Conservation (phyloP, 768 basidiomycete species). For the Pleurotus tuoliensis region DNA sequence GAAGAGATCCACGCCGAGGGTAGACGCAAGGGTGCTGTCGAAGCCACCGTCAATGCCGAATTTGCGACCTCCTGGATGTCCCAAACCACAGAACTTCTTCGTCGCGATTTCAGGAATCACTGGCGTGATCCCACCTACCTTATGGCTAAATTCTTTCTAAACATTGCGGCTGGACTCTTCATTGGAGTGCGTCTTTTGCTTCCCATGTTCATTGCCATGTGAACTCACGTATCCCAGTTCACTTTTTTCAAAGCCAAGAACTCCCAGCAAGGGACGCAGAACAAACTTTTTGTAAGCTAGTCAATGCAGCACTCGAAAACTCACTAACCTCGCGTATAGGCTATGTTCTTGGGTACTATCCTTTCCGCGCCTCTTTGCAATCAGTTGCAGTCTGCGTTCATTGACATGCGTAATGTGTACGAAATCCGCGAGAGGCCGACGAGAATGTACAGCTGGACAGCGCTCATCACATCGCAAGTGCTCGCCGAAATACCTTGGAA, state of each 20-base stretch:
- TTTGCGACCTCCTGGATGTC: slow-evolving; percentile 53
- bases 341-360: slow-evolving; percentile 56
- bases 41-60: slow-evolving; percentile 31
- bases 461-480: slow-evolving; percentile 50
- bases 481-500: slow-evolving; percentile 64
- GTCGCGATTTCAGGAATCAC: slow-evolving; percentile 39
- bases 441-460: slow-evolving; percentile 63
- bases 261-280: slow-evolving; percentile 53
- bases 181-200: slow-evolving; percentile 33
- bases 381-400: slow-evolving; percentile 62
- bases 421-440: slow-evolving; percentile 65
- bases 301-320: slow-evolving; percentile 6
- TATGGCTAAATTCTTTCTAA: slow-evolving; percentile 52
- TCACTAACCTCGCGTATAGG: slow-evolving; percentile 23
- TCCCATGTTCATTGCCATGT: slow-evolving; percentile 1
- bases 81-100: slow-evolving; percentile 39
- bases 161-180: slow-evolving; percentile 50
- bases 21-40: slow-evolving; percentile 33
- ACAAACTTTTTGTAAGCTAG: slow-evolving; percentile 57
- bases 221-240: slow-evolving; percentile 30
- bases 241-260: slow-evolving; percentile 59
- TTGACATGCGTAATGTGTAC: slow-evolving; percentile 56
- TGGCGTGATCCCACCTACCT: slow-evolving; percentile 62
- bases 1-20: slow-evolving; percentile 50
- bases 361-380: slow-evolving; percentile 50